phyloP scores from a whole-genome alignment of 225 moss, liverwort and hornwort genomes.

The Bryum argenteum region DNA sequence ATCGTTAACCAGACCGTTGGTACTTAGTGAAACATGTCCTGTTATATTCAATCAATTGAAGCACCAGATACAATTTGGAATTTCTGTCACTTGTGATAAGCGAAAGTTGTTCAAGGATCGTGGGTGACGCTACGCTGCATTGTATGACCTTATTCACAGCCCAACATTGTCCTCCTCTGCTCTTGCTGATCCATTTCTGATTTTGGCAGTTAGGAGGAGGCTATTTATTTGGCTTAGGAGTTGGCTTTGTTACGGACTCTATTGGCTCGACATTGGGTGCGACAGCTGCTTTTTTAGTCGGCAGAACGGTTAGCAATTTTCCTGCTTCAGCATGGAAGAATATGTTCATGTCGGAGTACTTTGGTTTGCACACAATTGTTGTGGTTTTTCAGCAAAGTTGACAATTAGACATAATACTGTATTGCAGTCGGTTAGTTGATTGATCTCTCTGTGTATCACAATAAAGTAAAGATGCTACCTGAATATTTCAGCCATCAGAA shows the following conservation, averaged over 20 bases:
- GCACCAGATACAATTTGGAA: not conserved
- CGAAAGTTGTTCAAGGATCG: not conserved
- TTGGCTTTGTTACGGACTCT: slow-evolving; percentile 93
- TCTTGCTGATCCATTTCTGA: slow-evolving; percentile 20
- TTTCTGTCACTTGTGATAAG: not conserved
- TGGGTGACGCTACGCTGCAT: not conserved
- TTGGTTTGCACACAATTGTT: slow-evolving; percentile 5
- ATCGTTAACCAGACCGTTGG: not conserved
- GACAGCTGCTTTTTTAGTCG: slow-evolving; percentile 85
- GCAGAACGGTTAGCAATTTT: slow-evolving; percentile 76
- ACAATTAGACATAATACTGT: not conserved
- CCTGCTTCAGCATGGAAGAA: not conserved
- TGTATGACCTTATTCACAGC: not conserved
- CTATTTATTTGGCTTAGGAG: slow-evolving; percentile 83
- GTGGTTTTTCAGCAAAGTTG: slow-evolving; percentile 2
- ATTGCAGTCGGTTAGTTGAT: no score
- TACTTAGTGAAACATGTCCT: not conserved
- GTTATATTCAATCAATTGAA: slow-evolving; percentile 1
- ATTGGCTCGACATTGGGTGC: slow-evolving; percentile 89
- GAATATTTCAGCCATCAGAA: no score
- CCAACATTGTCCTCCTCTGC: not conserved
- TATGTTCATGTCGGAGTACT: not conserved
- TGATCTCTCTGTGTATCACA: no score
- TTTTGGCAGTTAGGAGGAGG: slow-evolving; percentile 91
- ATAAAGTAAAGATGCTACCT: no score